Evolutionary conservation across 176 grass and related monocot species (phyloP).

Genomic region (Urochloa ruziziensis): DNA sequence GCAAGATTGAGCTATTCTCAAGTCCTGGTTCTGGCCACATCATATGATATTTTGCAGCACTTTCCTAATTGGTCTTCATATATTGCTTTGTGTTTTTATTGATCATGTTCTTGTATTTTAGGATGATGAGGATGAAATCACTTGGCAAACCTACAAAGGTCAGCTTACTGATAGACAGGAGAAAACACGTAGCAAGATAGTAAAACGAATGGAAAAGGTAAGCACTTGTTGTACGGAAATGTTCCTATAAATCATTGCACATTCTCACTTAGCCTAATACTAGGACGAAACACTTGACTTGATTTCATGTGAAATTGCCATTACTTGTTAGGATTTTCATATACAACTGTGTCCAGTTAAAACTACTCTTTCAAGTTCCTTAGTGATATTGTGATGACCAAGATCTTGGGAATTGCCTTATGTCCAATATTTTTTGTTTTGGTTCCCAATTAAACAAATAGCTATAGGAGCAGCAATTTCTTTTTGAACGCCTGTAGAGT

Average conservation of each 20-base stretch:
- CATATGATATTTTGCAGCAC: neutral
- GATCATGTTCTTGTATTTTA: slow-evolving; percentile 41
- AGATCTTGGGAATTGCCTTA: neutral
- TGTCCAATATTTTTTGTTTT: neutral
- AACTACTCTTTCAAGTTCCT: neutral
- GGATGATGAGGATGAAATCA: slow-evolving; percentile 90
- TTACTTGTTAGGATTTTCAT: neutral
- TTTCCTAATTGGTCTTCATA: neutral
- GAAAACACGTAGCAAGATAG: slow-evolving; percentile 91
- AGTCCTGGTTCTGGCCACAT: neutral
- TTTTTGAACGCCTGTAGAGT: neutral
- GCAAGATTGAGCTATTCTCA: neutral
- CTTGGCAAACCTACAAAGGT: slow-evolving; percentile 93
- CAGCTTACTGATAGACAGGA: slow-evolving; percentile 96
- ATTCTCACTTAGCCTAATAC: slow-evolving; percentile 7
- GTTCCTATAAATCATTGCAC: neutral
- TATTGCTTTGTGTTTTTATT: slow-evolving; percentile 3
- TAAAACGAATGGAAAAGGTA: slow-evolving; percentile 97
- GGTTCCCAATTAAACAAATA: neutral
- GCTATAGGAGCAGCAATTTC: neutral
- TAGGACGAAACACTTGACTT: neutral
- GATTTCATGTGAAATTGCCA: neutral
- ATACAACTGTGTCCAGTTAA: neutral
- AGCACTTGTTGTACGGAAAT: slow-evolving; percentile 30
- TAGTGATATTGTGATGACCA: neutral